These are phyloP conservation scores for Penicillium malachiteum DNA, from an alignment of 495 filamentous ascomycete species.

Conservation along the genomic window DNA sequence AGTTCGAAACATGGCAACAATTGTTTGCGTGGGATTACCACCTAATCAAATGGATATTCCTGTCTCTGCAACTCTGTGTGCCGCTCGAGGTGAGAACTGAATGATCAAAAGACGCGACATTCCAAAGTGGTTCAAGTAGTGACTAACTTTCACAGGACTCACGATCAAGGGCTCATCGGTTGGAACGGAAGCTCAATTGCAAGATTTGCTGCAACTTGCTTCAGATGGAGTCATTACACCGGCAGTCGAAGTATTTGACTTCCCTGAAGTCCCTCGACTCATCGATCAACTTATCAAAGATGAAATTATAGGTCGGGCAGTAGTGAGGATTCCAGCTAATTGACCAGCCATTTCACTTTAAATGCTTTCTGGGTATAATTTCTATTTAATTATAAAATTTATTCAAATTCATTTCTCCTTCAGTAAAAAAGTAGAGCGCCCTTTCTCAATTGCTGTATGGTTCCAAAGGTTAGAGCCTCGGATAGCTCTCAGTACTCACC, in stretches of 20 bases:
- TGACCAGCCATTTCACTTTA: no score
- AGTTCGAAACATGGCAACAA: conserved; percentile 29
- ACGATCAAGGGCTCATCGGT: conserved; percentile 31
- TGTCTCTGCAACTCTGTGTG: conserved; percentile 28
- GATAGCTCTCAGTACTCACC: no score
- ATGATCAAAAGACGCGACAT: neutral
- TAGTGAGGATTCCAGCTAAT: conserved; percentile 18
- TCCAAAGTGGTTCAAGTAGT: neutral
- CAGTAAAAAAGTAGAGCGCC: no score
- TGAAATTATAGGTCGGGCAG: conserved; percentile 24
- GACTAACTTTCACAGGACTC: conserved; percentile 15
- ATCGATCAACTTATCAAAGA: conserved; percentile 19
- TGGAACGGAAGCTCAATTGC: conserved; percentile 29
- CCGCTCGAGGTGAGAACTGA: conserved; percentile 25
- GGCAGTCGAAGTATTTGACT: conserved; percentile 22
- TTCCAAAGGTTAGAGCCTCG: no score
- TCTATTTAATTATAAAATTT: no score
- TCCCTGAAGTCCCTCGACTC: conserved; percentile 19
- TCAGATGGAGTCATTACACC: conserved; percentile 21
- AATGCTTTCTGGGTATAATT: no score
- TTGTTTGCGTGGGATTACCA: conserved; percentile 32
- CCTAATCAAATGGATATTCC: conserved; percentile 28
- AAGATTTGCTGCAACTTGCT: conserved; percentile 22
- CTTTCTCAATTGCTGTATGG: neutral
- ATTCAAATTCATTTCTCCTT: no score